Evolutionary conservation across 148 eudicot species (phyloP), one percentile per base, ranked within the genome.

Genomic region (Vaccinium darrowii): DNA sequence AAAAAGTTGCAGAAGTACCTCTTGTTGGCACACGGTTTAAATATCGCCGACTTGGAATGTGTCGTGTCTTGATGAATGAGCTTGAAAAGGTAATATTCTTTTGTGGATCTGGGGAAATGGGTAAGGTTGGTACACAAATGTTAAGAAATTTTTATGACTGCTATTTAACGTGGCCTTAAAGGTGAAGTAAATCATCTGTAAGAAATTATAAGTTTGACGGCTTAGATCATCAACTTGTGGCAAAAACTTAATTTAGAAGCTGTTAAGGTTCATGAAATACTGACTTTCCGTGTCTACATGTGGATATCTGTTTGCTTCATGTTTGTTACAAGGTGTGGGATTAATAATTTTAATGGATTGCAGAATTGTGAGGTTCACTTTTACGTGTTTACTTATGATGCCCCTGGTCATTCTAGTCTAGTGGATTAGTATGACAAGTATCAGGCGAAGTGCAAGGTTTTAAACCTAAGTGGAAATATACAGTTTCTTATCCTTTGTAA

Each of bases 1-100:
- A 87, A 72, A 91, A 88, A 89, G 96, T 94, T 77, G 98, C 98
- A 43, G 99, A 97, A 89, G 86, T 97, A 62, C 99, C 99, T 15
- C 94, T 97, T 71, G 90, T 97, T 84, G 98, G 92, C 52, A 97
- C 99, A 49, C 90, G 98, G 73, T 92, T 92, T 90, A 88, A 90
- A 82, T 93, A 93, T 90, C 98, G 99, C 39, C 92, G 95, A 65
- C 94, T 78, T 69, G 98, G 98, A 86, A 97, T 94, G 99, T 97
- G 99, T 84, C 96, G 93, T 21, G 81, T 95, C 71, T 84, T 94
- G 87, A 92, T 97, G 92, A 83, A 89, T 83, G 94, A 91, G 86
- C 94, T 97, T 87, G 98, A 97, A 82, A 95, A 92, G 99, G 99
- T 97, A 86, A 84, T 36, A 33, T 82, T 33, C 71, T 76, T 50